A percentile compares a stretch with the other conserved stretches of the same genome.
phyloP scores from a whole-genome alignment of 2,329 filamentous ascomycete genomes.

The Colletotrichum truncatum region DNA sequence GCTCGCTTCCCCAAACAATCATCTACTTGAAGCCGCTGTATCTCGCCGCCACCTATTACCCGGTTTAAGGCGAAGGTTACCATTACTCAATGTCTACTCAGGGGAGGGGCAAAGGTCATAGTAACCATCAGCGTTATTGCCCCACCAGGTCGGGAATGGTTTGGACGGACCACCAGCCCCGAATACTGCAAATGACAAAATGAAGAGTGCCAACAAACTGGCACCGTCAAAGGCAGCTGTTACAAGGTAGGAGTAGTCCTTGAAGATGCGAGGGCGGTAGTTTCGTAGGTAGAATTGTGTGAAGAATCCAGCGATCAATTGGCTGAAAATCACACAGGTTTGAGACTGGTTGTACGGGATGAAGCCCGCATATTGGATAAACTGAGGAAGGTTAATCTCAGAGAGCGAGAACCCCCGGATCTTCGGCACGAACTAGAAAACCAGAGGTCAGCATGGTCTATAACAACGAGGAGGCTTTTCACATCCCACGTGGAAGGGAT shows the following conservation, averaged over 20 bases:
- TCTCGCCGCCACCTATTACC: too few relatives aligned
- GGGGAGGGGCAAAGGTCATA: conserved; percentile 56
- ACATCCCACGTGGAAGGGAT: background rate
- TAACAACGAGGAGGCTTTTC: background rate
- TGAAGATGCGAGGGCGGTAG: conserved; percentile 60
- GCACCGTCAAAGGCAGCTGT: conserved; percentile 63
- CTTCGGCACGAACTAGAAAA: conserved; percentile 53
- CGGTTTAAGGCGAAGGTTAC: too few relatives aligned
- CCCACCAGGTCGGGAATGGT: conserved; percentile 64
- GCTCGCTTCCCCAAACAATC: too few relatives aligned
- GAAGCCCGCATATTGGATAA: conserved; percentile 63
- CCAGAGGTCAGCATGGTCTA: background rate
- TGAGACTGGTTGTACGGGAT: conserved; percentile 65
- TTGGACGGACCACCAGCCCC: conserved; percentile 54
- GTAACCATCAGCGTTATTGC: conserved; percentile 58
- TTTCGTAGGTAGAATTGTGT: conserved; percentile 62
- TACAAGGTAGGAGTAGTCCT: conserved; percentile 62
- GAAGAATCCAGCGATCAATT: conserved; percentile 55
- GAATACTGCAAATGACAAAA: conserved; percentile 65
- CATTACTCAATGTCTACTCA: background rate
- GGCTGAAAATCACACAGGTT: conserved; percentile 62
- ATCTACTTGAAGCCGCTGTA: too few relatives aligned
- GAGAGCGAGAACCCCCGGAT: conserved; percentile 49
- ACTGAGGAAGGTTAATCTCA: conserved; percentile 62
- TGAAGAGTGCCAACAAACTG: conserved; percentile 56